Conservation (phyloP, 139 green algal genomes). For the Chlorella sp. region DNA sequence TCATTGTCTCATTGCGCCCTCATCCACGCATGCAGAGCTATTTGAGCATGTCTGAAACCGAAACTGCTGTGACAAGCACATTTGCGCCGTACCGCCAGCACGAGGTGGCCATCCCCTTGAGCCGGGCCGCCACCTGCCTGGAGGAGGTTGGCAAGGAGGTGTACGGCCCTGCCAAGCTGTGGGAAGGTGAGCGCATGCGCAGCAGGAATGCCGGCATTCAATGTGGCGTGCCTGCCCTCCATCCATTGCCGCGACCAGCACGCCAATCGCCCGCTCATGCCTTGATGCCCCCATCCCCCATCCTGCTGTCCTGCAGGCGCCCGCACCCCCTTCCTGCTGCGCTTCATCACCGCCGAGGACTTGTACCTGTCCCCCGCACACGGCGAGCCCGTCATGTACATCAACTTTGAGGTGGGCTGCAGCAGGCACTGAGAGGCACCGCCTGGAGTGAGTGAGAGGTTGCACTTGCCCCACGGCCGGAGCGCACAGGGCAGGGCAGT, state of each 20-base stretch:
- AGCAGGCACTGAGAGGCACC: neutral
- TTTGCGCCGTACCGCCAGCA: constrained; percentile 76
- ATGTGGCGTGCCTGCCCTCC: too few species aligned
- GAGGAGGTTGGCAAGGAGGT: constrained; percentile 49
- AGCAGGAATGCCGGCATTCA: too few species aligned
- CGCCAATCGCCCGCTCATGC: too few species aligned
- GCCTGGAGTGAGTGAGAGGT: too few species aligned
- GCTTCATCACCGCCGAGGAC: constrained; percentile 56
- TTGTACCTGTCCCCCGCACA: constrained; percentile 70
- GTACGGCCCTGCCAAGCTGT: constrained; percentile 53
- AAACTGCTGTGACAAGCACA: constrained; percentile 31
- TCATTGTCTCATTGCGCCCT: too few species aligned
- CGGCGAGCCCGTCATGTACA: constrained; percentile 72
- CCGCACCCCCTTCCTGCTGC: constrained; percentile 60
- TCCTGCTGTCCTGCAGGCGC: constrained; percentile 32
- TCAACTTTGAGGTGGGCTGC: constrained; percentile 83
- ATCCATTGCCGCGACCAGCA: too few species aligned
- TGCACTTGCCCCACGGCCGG: too few species aligned
- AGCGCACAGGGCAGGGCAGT: too few species aligned
- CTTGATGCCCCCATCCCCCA: too few species aligned
- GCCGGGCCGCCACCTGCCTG: constrained; percentile 63
- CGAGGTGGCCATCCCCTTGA: constrained; percentile 70
- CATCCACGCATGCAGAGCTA: constrained; percentile 17
- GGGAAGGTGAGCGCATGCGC: constrained; percentile 31
- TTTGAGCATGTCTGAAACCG: constrained; percentile 38